phyloP scores from a whole-genome alignment of 345 rosid genomes.

The Rubroshorea leprosula region DNA sequence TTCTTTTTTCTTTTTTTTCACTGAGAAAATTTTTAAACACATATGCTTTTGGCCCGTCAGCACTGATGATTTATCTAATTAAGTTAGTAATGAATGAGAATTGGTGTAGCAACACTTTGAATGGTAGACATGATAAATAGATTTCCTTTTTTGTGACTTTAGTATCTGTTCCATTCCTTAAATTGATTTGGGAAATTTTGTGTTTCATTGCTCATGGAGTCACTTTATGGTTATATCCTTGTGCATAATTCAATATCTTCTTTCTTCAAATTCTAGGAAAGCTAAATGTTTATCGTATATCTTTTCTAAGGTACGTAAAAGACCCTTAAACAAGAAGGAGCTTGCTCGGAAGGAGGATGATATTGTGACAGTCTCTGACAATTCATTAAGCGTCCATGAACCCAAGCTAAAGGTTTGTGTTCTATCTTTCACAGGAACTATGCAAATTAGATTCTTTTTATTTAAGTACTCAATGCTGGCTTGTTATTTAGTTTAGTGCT shows the following conservation, averaged over 20 bases:
- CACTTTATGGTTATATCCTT: not conserved
- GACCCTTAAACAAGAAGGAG: conserved; percentile 94
- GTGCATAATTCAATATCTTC: too few species aligned
- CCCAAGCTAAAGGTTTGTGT: conserved; percentile 86
- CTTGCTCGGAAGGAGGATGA: conserved; percentile 87
- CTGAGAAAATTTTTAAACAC: too few species aligned
- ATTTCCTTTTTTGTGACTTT: too few species aligned
- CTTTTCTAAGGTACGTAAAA: conserved; percentile 70
- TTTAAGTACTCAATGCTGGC: not conserved
- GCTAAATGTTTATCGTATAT: not conserved
- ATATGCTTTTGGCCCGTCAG: too few species aligned
- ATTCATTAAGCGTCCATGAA: conserved; percentile 78
- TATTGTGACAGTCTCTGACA: conserved; percentile 66
- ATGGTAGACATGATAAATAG: too few species aligned
- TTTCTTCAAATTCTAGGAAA: not conserved
- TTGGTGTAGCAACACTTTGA: too few species aligned
- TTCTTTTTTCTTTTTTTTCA: too few species aligned
- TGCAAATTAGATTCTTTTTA: not conserved
- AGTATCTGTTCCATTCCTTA: too few species aligned
- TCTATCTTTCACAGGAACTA: conserved; percentile 5
- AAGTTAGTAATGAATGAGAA: too few species aligned
- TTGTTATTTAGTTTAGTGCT: not conserved
- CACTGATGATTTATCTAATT: too few species aligned
- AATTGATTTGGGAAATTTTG: too few species aligned
- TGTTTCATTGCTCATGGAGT: not conserved